Conservation (phyloP, 495 filamentous ascomycete genomes). For the Hypoxylon fragiforme region DNA sequence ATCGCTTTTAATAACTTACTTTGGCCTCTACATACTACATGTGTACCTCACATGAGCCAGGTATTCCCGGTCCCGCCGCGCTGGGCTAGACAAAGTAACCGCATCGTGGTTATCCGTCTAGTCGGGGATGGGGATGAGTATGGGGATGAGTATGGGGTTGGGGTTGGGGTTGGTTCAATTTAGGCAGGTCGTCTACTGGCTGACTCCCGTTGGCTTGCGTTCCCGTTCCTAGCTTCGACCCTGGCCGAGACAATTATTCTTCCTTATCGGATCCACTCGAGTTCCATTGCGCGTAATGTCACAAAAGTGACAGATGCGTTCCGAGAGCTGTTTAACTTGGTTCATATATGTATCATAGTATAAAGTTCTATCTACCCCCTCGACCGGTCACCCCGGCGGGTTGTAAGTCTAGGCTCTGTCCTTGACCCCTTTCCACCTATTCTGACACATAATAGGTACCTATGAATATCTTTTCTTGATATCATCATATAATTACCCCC, state of each 20-base stretch:
- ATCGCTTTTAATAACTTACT: too few relatives aligned
- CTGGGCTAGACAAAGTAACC: constrained; percentile 13
- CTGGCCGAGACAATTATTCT: background rate
- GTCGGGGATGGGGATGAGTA: too few relatives aligned
- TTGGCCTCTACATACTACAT: background rate
- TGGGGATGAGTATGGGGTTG: too few relatives aligned
- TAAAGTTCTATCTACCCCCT: too few relatives aligned
- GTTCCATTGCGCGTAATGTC: constrained; percentile 1
- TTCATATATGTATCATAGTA: too few relatives aligned
- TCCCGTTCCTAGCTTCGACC: constrained; percentile 11
- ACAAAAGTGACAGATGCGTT: constrained; percentile 6
- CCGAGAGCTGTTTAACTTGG: too few relatives aligned
- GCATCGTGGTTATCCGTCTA: constrained; percentile 17
- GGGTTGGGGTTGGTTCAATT: constrained; percentile 29
- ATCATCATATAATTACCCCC: background rate
- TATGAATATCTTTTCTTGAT: constrained; percentile 5
- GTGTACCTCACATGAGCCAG: background rate
- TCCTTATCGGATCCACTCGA: background rate
- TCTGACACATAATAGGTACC: background rate
- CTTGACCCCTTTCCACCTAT: background rate
- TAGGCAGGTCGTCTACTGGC: constrained; percentile 29
- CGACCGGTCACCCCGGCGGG: constrained; percentile 6
- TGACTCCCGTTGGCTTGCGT: background rate
- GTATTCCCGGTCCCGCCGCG: constrained; percentile 11
- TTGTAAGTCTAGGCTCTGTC: background rate